phyloP scores from a whole-genome alignment of 2,329 filamentous ascomycete species.

The Ophiognomonia clavigignenti-juglandacearum region DNA sequence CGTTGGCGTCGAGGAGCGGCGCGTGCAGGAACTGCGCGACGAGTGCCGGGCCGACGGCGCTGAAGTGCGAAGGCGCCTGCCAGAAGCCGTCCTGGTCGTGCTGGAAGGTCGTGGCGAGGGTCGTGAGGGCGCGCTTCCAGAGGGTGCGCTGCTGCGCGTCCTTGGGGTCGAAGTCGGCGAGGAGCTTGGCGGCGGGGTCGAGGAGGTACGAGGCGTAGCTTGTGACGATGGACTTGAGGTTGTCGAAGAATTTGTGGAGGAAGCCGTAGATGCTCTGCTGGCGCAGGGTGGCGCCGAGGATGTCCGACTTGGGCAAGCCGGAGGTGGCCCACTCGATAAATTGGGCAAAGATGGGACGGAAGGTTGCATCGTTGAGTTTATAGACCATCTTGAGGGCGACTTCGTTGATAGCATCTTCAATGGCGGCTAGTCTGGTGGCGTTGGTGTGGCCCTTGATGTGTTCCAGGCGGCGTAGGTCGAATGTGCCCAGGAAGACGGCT shows the following conservation, averaged over 20 bases:
- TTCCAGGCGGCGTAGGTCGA: slow-evolving; percentile 62
- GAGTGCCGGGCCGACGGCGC: slow-evolving; percentile 63
- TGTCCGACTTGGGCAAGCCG: slow-evolving; percentile 58
- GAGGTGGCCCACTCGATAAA: slow-evolving; percentile 76
- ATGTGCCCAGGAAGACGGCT: slow-evolving; percentile 51
- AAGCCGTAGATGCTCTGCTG: slow-evolving; percentile 79
- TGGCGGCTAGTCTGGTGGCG: slow-evolving; percentile 36
- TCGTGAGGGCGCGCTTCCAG: slow-evolving; percentile 65
- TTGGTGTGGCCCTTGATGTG: slow-evolving; percentile 38
- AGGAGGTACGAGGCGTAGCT: slow-evolving; percentile 83
- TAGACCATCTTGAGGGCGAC: slow-evolving; percentile 85
- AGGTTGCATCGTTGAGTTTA: slow-evolving; percentile 91
- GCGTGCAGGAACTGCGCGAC: slow-evolving; percentile 59
- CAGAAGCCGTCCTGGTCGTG: slow-evolving; percentile 95
- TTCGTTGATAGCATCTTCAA: slow-evolving; percentile 64
- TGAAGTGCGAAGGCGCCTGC: slow-evolving; percentile 87
- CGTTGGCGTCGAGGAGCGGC: slow-evolving; percentile 27
- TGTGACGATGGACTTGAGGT: slow-evolving; percentile 89
- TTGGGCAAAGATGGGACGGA: slow-evolving; percentile 84
- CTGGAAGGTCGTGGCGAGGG: slow-evolving; percentile 71
- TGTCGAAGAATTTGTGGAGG: slow-evolving; percentile 72
- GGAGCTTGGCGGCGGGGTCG: slow-evolving; percentile 64
- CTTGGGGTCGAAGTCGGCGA: slow-evolving; percentile 41
- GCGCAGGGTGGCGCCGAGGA: slow-evolving; percentile 52
- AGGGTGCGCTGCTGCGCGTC: slow-evolving; percentile 53